Evolutionary conservation across 2,329 filamentous ascomycete species (phyloP).

Genomic region (Talaromyces sp.): DNA sequence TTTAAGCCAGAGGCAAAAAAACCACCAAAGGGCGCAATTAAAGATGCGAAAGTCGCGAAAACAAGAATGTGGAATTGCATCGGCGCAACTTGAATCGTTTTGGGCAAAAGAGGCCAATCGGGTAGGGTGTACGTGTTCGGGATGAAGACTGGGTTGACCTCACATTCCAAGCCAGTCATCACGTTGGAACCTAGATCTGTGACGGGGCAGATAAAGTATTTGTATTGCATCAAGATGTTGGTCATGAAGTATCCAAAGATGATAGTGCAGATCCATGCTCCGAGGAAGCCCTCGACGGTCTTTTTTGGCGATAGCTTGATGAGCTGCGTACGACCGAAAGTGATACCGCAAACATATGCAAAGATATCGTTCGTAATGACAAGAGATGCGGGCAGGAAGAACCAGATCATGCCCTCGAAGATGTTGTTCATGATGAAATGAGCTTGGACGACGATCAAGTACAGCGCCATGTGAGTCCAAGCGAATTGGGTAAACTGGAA

Average conservation of each 20-base stretch:
- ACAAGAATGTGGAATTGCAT: conserved; percentile 92
- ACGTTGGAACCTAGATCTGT: conserved; percentile 93
- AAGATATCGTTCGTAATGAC: conserved; percentile 99
- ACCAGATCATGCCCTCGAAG: conserved; percentile 99
- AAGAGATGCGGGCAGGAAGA: conserved; percentile 89
- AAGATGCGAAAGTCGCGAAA: conserved; percentile 87
- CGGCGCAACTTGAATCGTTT: conserved; percentile 71
- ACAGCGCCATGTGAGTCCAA: conserved; percentile 99
- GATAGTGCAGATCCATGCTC: conserved; percentile 91
- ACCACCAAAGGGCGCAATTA: conserved; percentile 95
- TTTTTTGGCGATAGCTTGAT: conserved; percentile 99
- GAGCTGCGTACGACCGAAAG: conserved; percentile 90
- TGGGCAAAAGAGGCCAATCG: conserved; percentile 66
- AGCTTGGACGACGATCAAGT: conserved; percentile 94
- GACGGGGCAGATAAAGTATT: conserved; percentile 97
- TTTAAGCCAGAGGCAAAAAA: conserved; percentile 98
- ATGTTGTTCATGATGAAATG: conserved; percentile 99
- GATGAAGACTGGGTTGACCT: conserved; percentile 86
- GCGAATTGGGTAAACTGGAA: conserved; percentile 99
- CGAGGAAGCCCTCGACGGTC: conserved; percentile 96
- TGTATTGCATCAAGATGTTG: conserved; percentile 80
- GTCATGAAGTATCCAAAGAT: conserved; percentile 78
- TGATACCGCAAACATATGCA: conserved; percentile 95
- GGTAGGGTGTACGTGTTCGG: conserved; percentile 71
- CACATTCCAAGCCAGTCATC: conserved; percentile 84